These are phyloP conservation scores for Salmacisia buchloeana DNA, from an alignment of 1,284 basidiomycete genomes.

Conservation along the genomic window DNA sequence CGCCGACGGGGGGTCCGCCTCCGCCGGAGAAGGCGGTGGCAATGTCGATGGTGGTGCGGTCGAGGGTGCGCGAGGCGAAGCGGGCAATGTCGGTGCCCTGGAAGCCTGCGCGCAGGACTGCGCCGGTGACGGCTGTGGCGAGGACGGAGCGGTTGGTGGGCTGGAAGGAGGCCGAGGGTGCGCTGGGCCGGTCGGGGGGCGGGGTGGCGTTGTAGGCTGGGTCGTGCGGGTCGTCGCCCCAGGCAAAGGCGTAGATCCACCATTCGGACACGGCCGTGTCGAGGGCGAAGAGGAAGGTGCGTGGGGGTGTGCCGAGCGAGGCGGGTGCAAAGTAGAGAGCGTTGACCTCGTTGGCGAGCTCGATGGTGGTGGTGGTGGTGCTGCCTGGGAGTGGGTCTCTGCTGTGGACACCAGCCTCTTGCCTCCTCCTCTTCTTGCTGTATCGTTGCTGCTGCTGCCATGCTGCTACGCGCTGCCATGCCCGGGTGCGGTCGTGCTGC, in stretches of 20 bases:
- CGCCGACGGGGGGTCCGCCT: slow-evolving; percentile 46
- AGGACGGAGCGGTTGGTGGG: background rate
- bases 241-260: background rate
- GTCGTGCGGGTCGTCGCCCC: background rate
- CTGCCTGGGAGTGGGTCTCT: background rate
- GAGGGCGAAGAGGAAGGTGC: background rate
- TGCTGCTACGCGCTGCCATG: no score
- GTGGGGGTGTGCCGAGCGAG: slow-evolving; percentile 2
- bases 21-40: background rate
- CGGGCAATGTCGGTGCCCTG: background rate
- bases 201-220: background rate
- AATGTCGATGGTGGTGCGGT: background rate
- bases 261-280: slow-evolving; percentile 3
- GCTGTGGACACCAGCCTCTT: background rate
- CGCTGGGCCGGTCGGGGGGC: background rate
- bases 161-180: background rate
- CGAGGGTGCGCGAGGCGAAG: background rate
- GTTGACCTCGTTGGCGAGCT: background rate
- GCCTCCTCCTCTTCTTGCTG: background rate
- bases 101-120: background rate
- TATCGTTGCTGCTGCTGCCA: no score
- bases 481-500: no score
- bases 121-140: background rate
- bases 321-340: background rate
- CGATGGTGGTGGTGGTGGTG: background rate